Conservation (phyloP, 345 rosid genomes). For the Aquilaria malaccensis region DNA sequence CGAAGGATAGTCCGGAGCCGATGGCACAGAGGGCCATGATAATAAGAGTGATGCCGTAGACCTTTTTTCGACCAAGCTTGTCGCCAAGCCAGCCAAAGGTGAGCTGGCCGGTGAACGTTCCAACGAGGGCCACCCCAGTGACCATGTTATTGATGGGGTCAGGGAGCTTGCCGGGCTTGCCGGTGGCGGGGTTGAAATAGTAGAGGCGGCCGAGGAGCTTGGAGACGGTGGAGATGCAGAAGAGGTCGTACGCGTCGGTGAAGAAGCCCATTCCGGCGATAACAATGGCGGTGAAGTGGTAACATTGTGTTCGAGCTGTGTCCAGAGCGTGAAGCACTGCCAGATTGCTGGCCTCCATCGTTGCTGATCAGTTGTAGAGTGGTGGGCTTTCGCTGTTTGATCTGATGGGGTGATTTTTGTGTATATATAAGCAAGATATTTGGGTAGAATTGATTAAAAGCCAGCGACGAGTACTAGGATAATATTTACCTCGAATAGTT, state of each 20-base stretch:
- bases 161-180: slow-evolving; percentile 21
- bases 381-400: too few relatives aligned
- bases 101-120: slow-evolving; percentile 33
- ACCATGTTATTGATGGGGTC: slow-evolving; percentile 22
- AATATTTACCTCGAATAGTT: too few relatives aligned
- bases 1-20: slow-evolving; percentile 28
- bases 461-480: too few relatives aligned
- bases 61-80: slow-evolving; percentile 29
- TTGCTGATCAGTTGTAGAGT: too few relatives aligned
- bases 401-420: too few relatives aligned
- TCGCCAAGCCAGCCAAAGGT: slow-evolving; percentile 41
- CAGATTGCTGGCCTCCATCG: background rate
- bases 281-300: slow-evolving; percentile 11
- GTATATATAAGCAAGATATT: too few relatives aligned
- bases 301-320: slow-evolving; percentile 13
- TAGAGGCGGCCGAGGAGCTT: slow-evolving; percentile 36
- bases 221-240: slow-evolving; percentile 33
- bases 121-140: slow-evolving; percentile 30
- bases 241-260: slow-evolving; percentile 40
- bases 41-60: slow-evolving; percentile 33
- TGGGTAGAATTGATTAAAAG: too few relatives aligned
- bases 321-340: slow-evolving; percentile 12
- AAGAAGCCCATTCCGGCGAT: slow-evolving; percentile 31
- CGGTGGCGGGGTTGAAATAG: slow-evolving; percentile 22
- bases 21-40: slow-evolving; percentile 25